Evolutionary conservation across 257 asterid genomes (phyloP), one percentile per base, ranked within the genome.

Genomic region (Striga asiatica): DNA sequence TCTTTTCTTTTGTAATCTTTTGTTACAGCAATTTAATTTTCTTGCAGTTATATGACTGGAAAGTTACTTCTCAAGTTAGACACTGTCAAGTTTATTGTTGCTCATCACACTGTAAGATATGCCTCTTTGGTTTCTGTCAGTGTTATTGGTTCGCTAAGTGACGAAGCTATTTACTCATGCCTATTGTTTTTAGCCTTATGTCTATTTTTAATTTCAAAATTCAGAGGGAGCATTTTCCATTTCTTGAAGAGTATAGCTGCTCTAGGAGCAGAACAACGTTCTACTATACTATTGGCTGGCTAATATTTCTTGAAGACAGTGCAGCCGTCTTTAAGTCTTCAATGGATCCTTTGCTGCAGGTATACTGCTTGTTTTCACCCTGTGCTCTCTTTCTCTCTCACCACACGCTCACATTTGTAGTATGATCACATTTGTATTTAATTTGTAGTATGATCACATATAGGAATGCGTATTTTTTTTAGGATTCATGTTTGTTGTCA

Each of bases 41-140:
- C 64, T 48, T 61, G 74, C 85, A 91, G 98, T 54, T 91, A 77
- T 69, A 81, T 91, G 95, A 87, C 98, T 28, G 95, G 96, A 64
- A 91, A 87, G 74, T 81, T 91, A 74, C 89, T 88, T 46, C 83
- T 91, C 71, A 91, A 91, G 75, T 76, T 91, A 94, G 98, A 84
- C 59, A 80, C 97, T 12, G 80, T 88, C 63, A 89, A 87, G 75
- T 84, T 87, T 78, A 80, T 91, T 13, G 70, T 91, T 70, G 86
- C 94, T 39, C 60, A 91, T 76, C 89, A 80, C 67, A 84, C 85
- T 37, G 98, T 91, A 71, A 72, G 77, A 24, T 65, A 62, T 52
- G 34, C n/a, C 66, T 48, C 47, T 41, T 13, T 25, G 21, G 31
- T 47, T 35, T 27, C 32, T 24, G 13, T 54, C 18, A 1, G 8